Evolutionary conservation across 2,329 filamentous ascomycete genomes (phyloP).

Genomic region (Penicillium sumatraense): DNA sequence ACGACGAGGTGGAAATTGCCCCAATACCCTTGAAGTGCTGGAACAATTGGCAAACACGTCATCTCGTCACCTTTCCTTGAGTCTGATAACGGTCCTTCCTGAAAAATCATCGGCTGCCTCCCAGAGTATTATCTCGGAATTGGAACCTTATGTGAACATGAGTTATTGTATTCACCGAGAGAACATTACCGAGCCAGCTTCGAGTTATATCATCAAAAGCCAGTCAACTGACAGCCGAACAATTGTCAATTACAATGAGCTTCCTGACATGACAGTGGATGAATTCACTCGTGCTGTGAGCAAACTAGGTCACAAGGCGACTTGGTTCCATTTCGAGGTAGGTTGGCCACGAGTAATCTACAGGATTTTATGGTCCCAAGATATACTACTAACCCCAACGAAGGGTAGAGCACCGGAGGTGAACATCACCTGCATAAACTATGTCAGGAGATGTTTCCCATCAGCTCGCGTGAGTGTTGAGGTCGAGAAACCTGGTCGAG

Average conservation of each 20-base stretch:
- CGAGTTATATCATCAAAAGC: slow-evolving; percentile 72
- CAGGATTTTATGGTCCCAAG: no score
- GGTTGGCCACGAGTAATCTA: background rate
- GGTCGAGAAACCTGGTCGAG: slow-evolving; percentile 70
- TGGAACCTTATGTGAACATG: slow-evolving; percentile 57
- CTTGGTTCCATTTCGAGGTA: slow-evolving; percentile 75
- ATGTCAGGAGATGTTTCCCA: slow-evolving; percentile 56
- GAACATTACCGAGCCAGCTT: slow-evolving; percentile 61
- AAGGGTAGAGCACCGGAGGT: slow-evolving; percentile 68
- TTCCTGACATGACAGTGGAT: slow-evolving; percentile 67
- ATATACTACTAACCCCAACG: background rate
- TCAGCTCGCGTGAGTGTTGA: slow-evolving; percentile 67
- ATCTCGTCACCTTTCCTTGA: slow-evolving; percentile 29
- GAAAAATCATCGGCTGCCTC: slow-evolving; percentile 56
- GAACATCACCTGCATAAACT: slow-evolving; percentile 62
- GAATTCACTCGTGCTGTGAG: slow-evolving; percentile 61
- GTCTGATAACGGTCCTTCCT: slow-evolving; percentile 58
- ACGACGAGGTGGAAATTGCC: slow-evolving; percentile 73
- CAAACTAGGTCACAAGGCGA: slow-evolving; percentile 39
- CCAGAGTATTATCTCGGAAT: slow-evolving; percentile 58
- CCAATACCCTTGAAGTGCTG: slow-evolving; percentile 73
- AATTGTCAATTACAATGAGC: slow-evolving; percentile 70
- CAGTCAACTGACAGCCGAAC: slow-evolving; percentile 65
- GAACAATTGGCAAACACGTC: slow-evolving; percentile 59
- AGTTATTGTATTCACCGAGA: slow-evolving; percentile 64